A percentile compares a stretch with the other conserved stretches of the same genome.
Evolutionary conservation across 2,329 filamentous ascomycete genomes (phyloP).

Genomic region (Coniella lustricola): DNA sequence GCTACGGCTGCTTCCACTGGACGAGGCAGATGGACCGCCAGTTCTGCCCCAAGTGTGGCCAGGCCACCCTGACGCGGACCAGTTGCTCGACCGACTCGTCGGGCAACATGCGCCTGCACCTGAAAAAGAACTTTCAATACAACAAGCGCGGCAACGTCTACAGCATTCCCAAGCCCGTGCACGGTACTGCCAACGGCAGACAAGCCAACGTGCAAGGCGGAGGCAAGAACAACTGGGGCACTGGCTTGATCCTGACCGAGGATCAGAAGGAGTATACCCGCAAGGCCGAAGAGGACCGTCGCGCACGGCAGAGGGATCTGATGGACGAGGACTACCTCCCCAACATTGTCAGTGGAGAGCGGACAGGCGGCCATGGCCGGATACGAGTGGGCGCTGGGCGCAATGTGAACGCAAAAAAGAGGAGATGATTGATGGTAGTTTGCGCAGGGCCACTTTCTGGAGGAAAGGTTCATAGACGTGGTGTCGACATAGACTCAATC

Average conservation of each 20-base stretch:
- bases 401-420: constrained; percentile 75
- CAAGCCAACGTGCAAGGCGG: constrained; percentile 54
- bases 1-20: constrained; percentile 85
- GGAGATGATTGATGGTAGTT: constrained; percentile 30
- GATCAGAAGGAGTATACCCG: constrained; percentile 89
- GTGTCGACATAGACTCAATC: too few relatives aligned
- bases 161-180: constrained; percentile 84
- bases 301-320: constrained; percentile 66
- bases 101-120: constrained; percentile 76
- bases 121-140: constrained; percentile 94
- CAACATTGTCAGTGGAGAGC: constrained; percentile 72
- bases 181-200: constrained; percentile 75
- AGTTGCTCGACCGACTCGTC: constrained; percentile 76
- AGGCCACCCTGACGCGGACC: constrained; percentile 76
- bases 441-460: too few relatives aligned
- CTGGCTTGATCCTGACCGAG: constrained; percentile 76
- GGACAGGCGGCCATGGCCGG: constrained; percentile 56
- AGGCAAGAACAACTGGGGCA: constrained; percentile 83
- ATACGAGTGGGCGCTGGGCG: constrained; percentile 78
- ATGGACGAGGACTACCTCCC: constrained; percentile 96
- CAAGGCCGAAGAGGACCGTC: constrained; percentile 56
- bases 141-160: constrained; percentile 89
- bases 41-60: constrained; percentile 88
- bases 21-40: constrained; percentile 80
- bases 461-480: background rate